Base-by-base conservation (phyloP, 2,329 filamentous ascomycete genomes). In the Byssothecium circinans region DNA sequence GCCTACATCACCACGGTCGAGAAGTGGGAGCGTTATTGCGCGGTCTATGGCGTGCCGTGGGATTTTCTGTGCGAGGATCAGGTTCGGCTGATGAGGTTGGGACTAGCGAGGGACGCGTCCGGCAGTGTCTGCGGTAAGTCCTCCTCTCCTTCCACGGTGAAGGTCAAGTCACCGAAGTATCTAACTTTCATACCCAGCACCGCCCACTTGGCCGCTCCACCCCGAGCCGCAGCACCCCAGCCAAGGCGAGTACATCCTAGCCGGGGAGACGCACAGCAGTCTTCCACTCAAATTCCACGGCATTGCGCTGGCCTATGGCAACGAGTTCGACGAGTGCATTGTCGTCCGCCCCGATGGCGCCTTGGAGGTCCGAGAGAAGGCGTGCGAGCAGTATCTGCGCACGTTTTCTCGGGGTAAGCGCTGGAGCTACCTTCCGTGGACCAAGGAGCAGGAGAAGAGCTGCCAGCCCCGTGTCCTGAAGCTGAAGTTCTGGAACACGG, bases 371-470 rank as follows among this genome's bases (percentile, higher is more conserved):
- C 44, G 54, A 18, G 12, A 18, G 4, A 14, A 43, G 4, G 47
- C 50, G 3, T 30, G 10, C 29, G 41, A 38, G 19, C 45, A 55
- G 35, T 48, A 53, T 5, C 18, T 27, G 36, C 20, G 19, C 12
- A 25, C 20, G 19, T 8, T 25, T 7, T 8, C 20, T 25, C 4
- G 8, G 3, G 53, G 55, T 4, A 50, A 56, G 27, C 48, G 54
- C 18, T 68, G 63, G 64, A 58, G 53, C n/a, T 57, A 55, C 37
- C 2, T 62, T 18, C 63, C 65, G n/a, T 67, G 64, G 65, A 65
- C 61, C 1, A 39, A n/a, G 36, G 56, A 60, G 43, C 59, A 62
- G 53, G 58, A 60, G 18, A 36, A 48, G 43, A 64, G 59, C 18
- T 64, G 59, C 40, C 37, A 25, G 33, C 52, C 50, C 15, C 17